Base-by-base conservation (phyloP, 1,284 basidiomycete genomes). In the Cutaneotrichosporon arboriforme region DNA sequence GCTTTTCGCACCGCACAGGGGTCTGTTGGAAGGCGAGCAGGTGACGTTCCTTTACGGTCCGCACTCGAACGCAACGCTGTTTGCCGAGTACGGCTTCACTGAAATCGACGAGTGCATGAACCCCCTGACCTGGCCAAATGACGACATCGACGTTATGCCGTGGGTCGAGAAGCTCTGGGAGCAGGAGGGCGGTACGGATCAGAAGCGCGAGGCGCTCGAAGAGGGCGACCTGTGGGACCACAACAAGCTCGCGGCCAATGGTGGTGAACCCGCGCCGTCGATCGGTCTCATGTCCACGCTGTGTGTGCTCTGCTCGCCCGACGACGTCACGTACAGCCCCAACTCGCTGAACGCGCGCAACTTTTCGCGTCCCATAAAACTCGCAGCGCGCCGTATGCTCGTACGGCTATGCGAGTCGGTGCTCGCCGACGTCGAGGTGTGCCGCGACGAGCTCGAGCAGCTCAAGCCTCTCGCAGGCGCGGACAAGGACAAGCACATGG, bases 31-130 rank as follows among this genome's bases (percentile, higher is more conserved):
- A 42, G 82, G 80, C 18, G 78, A 85, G 17, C 85, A 92, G 65
- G 72, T 92, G 2, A 81, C 80, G 51, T 77, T 93, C 54, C 81
- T 80, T 51, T 93, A 93, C 62, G 90, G 89, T 1, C 69, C 74
- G 18, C 89, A 91, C 69, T 76, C 83, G 17, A 89, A 88, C 62
- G 78, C 79, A 39, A 83, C 79, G 8, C 69, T 93, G 17, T 87
- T 90, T 67, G 78, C 83, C 26, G 90, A 93, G 67, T 93, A 93
- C 70, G 90, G 89, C 0, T 93, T 93, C 66, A 80, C 86, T 22
- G 70, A 76, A 47, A 49, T 69, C 58, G 56, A 49, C 70, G 44
- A 60, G 71, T 31, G 76, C 77, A 22, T 34, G 8, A 13, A 33
- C 38, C 39, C 46, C 4, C 34, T 52, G 31, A 35, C 42, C 15